Conservation (phyloP, 129 eudicot genomes). For the Pittosporum tobira region DNA sequence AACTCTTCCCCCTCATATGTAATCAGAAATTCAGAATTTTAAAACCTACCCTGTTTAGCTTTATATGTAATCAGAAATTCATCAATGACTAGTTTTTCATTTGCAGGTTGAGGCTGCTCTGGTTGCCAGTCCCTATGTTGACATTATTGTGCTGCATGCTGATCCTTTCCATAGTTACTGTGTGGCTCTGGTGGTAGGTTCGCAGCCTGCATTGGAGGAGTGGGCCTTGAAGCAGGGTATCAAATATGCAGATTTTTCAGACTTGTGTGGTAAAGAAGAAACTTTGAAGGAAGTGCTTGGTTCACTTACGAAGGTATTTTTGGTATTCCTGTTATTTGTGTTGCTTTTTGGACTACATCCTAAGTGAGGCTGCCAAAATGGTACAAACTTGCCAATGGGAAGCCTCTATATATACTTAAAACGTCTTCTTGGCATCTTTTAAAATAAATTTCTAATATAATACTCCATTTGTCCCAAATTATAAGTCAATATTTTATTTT, state of each 20-base stretch:
- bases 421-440: too few species aligned
- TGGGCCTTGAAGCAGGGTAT: conserved; percentile 75
- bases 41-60: background rate
- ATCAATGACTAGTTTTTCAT: conserved; percentile 9
- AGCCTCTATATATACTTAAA: too few species aligned
- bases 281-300: conserved; percentile 56
- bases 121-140: conserved; percentile 61
- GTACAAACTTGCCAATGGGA: too few species aligned
- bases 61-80: conserved; percentile 8
- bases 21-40: too few species aligned
- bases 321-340: background rate
- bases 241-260: conserved; percentile 42
- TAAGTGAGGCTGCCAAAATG: background rate
- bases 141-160: conserved; percentile 73
- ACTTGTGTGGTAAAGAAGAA: conserved; percentile 67
- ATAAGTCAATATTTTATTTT: too few species aligned
- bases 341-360: background rate
- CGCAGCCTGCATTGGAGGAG: conserved; percentile 47
- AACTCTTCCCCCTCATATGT: too few species aligned
- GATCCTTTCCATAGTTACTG: conserved; percentile 83
- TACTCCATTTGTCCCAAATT: too few species aligned
- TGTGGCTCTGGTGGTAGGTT: conserved; percentile 89
- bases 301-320: conserved; percentile 63
- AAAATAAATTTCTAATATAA: too few species aligned
- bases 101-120: conserved; percentile 80